These are phyloP conservation scores for Phalaenopsis equestris DNA, from an alignment of 106 monocot genomes.

Conservation along the genomic window DNA sequence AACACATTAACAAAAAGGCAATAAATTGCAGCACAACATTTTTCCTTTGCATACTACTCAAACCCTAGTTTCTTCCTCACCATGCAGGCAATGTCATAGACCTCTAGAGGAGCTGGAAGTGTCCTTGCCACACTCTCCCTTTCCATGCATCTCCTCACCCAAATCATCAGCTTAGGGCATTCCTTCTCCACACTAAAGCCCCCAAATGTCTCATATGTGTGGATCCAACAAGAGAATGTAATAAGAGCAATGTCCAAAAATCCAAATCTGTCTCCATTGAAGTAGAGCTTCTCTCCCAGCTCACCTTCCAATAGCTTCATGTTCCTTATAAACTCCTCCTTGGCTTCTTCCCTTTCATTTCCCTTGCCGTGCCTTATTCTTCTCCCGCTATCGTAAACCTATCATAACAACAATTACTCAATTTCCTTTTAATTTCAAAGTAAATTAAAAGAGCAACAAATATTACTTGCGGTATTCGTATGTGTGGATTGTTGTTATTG, in stretches of 20 bases:
- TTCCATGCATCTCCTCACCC: slow-evolving; percentile 52
- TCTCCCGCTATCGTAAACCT: slow-evolving; percentile 21
- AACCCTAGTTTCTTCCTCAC: neutral
- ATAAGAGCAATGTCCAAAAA: slow-evolving; percentile 47
- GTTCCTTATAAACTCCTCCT: slow-evolving; percentile 29
- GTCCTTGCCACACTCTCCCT: slow-evolving; percentile 42
- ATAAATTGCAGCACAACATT: too few species aligned
- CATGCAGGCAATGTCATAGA: slow-evolving; percentile 17
- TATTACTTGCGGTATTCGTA: too few species aligned
- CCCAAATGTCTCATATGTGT: slow-evolving; percentile 30
- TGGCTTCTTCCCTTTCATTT: slow-evolving; percentile 29
- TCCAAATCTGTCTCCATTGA: slow-evolving; percentile 44
- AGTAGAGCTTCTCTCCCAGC: slow-evolving; percentile 52
- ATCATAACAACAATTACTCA: too few species aligned
- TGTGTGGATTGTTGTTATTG: too few species aligned
- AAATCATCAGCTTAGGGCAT: slow-evolving; percentile 36
- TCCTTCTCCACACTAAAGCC: slow-evolving; percentile 33
- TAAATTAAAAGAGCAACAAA: too few species aligned
- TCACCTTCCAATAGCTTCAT: slow-evolving; percentile 36
- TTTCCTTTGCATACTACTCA: neutral
- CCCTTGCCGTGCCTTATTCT: slow-evolving; percentile 47
- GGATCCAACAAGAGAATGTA: slow-evolving; percentile 44
- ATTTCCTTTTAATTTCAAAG: too few species aligned
- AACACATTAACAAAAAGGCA: too few species aligned
- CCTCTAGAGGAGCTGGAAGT: slow-evolving; percentile 24